Evolutionary conservation across 345 rosid genomes (phyloP).

Genomic region (Eucalyptus tenuipes): DNA sequence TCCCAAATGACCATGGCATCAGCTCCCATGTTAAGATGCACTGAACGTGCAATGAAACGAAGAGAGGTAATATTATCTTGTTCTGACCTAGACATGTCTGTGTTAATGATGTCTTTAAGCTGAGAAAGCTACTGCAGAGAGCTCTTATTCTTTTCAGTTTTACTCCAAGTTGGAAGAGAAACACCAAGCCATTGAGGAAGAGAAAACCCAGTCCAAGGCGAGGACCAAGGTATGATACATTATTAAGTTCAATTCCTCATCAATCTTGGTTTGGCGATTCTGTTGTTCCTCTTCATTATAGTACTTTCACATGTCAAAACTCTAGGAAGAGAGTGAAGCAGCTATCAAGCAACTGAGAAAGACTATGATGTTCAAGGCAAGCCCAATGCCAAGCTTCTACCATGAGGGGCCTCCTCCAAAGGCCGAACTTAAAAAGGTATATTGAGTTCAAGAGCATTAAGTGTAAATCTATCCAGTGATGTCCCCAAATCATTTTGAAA

Average conservation of each 20-base stretch:
- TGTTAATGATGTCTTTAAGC: background rate
- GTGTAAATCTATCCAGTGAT: background rate
- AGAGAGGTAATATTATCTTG: constrained; percentile 39
- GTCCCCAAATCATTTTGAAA: background rate
- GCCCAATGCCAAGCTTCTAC: constrained; percentile 90
- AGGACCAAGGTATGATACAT: constrained; percentile 51
- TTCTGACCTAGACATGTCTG: background rate
- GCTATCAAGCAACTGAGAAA: constrained; percentile 80
- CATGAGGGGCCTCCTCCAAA: constrained; percentile 82
- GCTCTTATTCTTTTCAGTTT: constrained; percentile 21
- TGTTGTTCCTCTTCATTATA: background rate
- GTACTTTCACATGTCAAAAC: background rate
- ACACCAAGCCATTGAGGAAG: constrained; percentile 67
- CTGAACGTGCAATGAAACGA: constrained; percentile 76
- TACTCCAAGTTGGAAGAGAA: constrained; percentile 73
- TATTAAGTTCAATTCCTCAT: background rate
- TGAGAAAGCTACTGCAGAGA: background rate
- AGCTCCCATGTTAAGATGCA: constrained; percentile 69
- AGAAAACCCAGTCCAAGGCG: constrained; percentile 59
- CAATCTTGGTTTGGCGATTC: background rate
- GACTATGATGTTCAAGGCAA: constrained; percentile 66
- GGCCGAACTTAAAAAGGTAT: constrained; percentile 79
- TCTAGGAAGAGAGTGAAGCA: constrained; percentile 87
- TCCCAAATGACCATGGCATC: constrained; percentile 51
- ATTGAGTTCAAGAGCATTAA: background rate